A percentile compares a stretch with the other conserved stretches of the same genome.
phyloP scores from a whole-genome alignment of 1,284 basidiomycete genomes.

The Heterobasidion parviporum region DNA sequence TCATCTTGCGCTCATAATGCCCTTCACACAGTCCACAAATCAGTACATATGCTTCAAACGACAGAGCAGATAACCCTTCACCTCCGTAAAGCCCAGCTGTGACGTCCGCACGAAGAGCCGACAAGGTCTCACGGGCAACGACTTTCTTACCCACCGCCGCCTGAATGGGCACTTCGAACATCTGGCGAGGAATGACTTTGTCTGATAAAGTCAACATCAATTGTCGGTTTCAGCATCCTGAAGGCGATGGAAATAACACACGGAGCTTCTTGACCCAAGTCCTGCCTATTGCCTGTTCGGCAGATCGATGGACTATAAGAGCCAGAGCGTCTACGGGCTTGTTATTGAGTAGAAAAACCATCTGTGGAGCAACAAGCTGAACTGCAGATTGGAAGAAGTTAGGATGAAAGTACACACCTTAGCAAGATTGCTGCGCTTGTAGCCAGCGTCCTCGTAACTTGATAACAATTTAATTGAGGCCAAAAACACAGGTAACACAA shows the following conservation, averaged over 20 bases:
- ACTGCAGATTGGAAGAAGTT: too few relatives aligned
- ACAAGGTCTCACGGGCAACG: constrained; percentile 84
- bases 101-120: constrained; percentile 88
- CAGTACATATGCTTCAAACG: constrained; percentile 7
- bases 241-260: constrained; percentile 27
- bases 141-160: constrained; percentile 82
- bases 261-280: constrained; percentile 88
- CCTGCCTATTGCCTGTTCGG: constrained; percentile 63
- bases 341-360: constrained; percentile 82
- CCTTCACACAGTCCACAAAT: constrained; percentile 29
- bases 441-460: constrained; percentile 89
- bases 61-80: constrained; percentile 17
- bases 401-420: constrained; percentile 42
- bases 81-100: constrained; percentile 93
- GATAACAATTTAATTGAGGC: constrained; percentile 4
- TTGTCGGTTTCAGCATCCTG: neutral
- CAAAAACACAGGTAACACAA: neutral
- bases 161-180: constrained; percentile 93
- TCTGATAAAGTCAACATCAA: constrained; percentile 33
- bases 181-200: constrained; percentile 85
- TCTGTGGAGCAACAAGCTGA: constrained; percentile 31
- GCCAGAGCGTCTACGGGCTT: constrained; percentile 91
- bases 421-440: constrained; percentile 68
- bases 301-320: constrained; percentile 75
- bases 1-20: constrained; percentile 87